Conservation (phyloP, 768 basidiomycete species). For the Termitomyces sp. region DNA sequence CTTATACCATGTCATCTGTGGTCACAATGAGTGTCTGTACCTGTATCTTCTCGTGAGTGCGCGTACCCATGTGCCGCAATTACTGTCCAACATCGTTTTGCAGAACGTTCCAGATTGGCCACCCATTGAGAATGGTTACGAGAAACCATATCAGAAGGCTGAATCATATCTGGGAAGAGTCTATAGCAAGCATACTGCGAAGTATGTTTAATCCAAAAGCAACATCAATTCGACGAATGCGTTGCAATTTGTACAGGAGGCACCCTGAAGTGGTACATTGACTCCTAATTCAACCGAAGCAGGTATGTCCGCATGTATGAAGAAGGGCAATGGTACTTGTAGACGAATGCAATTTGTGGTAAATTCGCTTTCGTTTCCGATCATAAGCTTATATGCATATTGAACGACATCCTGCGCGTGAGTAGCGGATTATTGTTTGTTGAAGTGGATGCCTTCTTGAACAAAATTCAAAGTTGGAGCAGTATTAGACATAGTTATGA, state of each 20-base stretch:
- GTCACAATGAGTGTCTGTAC: not conserved
- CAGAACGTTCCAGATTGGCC: not conserved
- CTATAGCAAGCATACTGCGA: slow-evolving; percentile 3
- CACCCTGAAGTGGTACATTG: not conserved
- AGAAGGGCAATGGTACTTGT: not conserved
- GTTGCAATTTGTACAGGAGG: not conserved
- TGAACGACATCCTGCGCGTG: no score
- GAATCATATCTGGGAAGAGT: not conserved
- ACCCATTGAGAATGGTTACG: not conserved
- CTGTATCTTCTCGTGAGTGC: not conserved
- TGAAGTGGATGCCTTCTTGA: not conserved
- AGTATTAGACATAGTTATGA: not conserved
- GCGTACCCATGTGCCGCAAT: not conserved
- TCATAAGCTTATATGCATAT: not conserved
- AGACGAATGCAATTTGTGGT: not conserved
- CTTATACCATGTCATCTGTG: not conserved
- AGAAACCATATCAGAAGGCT: not conserved
- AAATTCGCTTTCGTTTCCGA: not conserved
- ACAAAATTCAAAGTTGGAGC: not conserved
- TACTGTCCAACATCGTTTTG: not conserved
- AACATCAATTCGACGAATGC: not conserved
- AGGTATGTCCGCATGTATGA: not conserved
- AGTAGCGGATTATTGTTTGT: not conserved
- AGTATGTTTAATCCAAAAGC: not conserved
- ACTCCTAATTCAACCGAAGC: not conserved